phyloP scores from a whole-genome alignment of 139 green algal genomes.

The Zygnema cylindricum region DNA sequence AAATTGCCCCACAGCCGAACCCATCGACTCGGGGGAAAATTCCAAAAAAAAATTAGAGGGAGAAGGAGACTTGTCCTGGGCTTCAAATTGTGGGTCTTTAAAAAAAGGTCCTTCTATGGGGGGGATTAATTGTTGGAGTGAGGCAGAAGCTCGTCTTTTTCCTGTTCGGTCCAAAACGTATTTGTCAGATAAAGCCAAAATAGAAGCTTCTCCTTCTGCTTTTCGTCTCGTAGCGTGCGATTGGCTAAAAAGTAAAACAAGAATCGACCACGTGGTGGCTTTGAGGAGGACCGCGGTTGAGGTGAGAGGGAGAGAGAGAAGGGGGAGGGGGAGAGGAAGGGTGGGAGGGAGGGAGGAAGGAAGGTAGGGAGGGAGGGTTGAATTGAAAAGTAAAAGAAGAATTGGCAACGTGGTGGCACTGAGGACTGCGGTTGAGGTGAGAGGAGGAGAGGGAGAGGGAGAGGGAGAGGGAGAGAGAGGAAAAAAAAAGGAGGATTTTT shows the following conservation, averaged over 20 bases:
- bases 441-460: not conserved
- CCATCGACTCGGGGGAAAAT: not conserved
- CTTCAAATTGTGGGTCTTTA: not conserved
- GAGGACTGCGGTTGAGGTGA: not conserved
- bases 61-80: constrained; percentile 5
- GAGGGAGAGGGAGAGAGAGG: not conserved
- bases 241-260: not conserved
- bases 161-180: constrained; percentile 29
- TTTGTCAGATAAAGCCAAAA: constrained; percentile 9
- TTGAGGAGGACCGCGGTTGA: not conserved
- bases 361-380: not conserved
- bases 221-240: constrained; percentile 25
- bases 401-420: too few relatives aligned
- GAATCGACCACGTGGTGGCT: constrained; percentile 29
- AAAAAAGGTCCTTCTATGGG: not conserved
- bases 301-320: not conserved
- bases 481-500: not conserved
- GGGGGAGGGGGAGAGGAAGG: not conserved
- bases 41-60: not conserved
- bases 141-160: constrained; percentile 27
- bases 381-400: too few relatives aligned
- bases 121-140: constrained; percentile 29
- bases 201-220: not conserved
- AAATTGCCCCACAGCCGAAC: not conserved
- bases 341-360: not conserved